Base-by-base conservation (phyloP, 345 rosid species). In the Camelina hispida region DNA sequence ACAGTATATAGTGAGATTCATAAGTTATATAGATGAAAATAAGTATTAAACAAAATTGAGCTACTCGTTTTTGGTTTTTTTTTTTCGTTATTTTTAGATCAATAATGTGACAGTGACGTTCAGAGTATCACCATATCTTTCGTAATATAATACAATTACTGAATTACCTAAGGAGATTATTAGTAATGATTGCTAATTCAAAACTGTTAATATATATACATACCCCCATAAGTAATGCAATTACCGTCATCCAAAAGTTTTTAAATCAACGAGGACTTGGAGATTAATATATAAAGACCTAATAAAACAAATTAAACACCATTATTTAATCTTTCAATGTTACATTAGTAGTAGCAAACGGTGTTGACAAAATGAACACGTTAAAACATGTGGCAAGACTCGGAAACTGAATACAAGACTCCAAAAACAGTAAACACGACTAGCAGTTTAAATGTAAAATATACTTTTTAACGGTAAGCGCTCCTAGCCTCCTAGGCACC, bases 401-500 rank as follows among this genome's bases (percentile, higher is more conserved):
- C 22, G 55, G 11, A 62, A 50, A 51, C 32, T 15, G 1, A 34
- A n/a, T 53, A 37, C 40, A 48, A 54, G 16, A 44, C 14, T 32
- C 37, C 34, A 30, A 59, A 32, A 32, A 17, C 42, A 22, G 9
- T 64, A 44, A 22, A 38, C 38, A 57, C 44, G 8, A 37, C 63
- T 57, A n/a, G 65, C 28, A 44, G 42, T 58, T 16, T 0, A 35
- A 23, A 34, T 6, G 5, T 34, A 40, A 14, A 18, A 13, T 5
- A 62, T 1, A 34, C 37, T 23, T 18, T 15, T 15, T 4, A 55
- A 70, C 66, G 17, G 44, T 28, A 70, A 11, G 13, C n/a, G 7
- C 9, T 46, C 12, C 12, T 28, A 28, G 30, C 30, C 30, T 28
- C 30, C 28, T 77, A 77, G 6, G 71, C 57, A 66, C 71, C 78